Conservation (phyloP, 225 moss, liverwort and hornwort genomes). For the Antitrichia curtipendula region DNA sequence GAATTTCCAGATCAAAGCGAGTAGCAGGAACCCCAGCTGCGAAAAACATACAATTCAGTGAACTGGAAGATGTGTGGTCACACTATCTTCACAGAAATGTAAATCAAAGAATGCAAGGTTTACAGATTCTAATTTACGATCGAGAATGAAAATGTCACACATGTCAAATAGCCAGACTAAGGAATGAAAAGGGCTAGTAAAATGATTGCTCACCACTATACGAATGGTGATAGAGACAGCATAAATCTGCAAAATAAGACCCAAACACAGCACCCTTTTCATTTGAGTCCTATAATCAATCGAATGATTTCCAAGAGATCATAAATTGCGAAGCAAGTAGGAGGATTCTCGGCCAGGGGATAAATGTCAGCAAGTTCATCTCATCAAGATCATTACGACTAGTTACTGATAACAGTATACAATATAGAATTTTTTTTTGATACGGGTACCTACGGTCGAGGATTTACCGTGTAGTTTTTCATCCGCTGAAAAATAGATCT, state of each 20-base stretch:
- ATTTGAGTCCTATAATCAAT: background rate
- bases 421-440: no score
- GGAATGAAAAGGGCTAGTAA: background rate
- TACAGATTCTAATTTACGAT: background rate
- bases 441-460: background rate
- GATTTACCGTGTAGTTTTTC: constrained; percentile 70
- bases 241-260: constrained; percentile 49
- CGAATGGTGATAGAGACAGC: constrained; percentile 85
- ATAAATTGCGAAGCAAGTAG: background rate
- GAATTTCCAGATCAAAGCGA: constrained; percentile 57
- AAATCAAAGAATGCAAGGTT: background rate
- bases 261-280: background rate
- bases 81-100: background rate
- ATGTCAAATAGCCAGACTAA: background rate
- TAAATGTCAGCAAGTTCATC: background rate
- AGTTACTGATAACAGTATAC: background rate
- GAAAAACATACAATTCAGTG: background rate
- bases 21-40: constrained; percentile 55
- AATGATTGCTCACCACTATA: constrained; percentile 44
- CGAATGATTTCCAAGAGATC: background rate
- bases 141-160: background rate
- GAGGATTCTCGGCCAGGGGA: background rate
- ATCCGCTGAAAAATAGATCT: constrained; percentile 73
- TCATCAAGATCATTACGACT: background rate
- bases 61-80: background rate